Base-by-base conservation (phyloP, 495 filamentous ascomycete species). In the Penicillium longicatenatum region DNA sequence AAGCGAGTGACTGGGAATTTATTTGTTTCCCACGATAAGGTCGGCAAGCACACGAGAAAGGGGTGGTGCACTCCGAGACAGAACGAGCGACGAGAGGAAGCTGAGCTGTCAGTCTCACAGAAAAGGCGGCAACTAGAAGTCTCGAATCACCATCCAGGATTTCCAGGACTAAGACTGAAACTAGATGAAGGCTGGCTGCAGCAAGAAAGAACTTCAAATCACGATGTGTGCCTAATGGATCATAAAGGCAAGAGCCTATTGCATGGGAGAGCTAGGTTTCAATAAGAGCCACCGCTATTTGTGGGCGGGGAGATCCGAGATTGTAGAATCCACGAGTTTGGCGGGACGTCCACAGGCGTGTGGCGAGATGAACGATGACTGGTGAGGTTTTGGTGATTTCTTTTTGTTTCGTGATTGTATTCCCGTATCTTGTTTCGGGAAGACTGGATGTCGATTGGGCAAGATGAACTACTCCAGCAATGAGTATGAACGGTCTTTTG, bases 1-100 rank as follows among this genome's bases (percentile, higher is more conserved):
- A 75, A 79, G 76, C 78, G 78, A 79, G 73, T 74, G 75, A 75
- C 75, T 73, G 75, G 52, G 72, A 74, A 79, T 75, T 75, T 76
- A 77, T 76, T 60, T 22, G 11, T 60, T 69, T 58, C 55, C 60
- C 75, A 72, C 69, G 72, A 75, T 62, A 12, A 60, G 69, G 71
- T 70, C 65, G 68, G 70, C 46, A 57, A 63, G 62, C 62, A 57
- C 52, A 54, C 57, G 55, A 67, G 50, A 70, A 55, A 57, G 68
- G 60, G 47, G 61, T 19, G 47, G 61, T 19, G 24, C 66, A 71
- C 67, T 70, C 71, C 74, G 68, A 76, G 70, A 76, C 68, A 73
- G 70, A 75, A 79, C 72, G 73, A 75, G 71, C 64, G 75, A 73
- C 73, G 67, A 75, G 55, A 39, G 71, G 67, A 74, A 72, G 68